These are phyloP conservation scores for Didymella exigua DNA, from an alignment of 2,329 filamentous ascomycete species.

Conservation along the genomic window DNA sequence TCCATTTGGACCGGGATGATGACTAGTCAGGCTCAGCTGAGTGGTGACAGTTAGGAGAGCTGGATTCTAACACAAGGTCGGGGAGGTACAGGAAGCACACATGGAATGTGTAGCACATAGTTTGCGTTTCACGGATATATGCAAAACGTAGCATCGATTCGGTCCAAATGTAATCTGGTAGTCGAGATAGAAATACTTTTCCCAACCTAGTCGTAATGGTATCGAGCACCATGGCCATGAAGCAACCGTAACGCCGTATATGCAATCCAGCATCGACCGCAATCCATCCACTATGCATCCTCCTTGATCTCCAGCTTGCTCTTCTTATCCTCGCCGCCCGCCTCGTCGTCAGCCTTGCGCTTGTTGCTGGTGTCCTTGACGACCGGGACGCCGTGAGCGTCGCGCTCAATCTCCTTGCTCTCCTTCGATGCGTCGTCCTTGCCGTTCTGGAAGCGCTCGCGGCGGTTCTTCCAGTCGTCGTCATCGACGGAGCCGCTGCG, in stretches of 20 bases:
- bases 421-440: slow-evolving; percentile 32
- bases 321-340: slow-evolving; percentile 35
- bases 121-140: background rate
- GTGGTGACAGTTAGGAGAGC: background rate
- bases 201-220: background rate
- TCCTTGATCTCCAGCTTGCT: slow-evolving; percentile 45
- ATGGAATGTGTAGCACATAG: too few species aligned
- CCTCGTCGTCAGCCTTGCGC: slow-evolving; percentile 40
- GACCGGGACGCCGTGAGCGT: slow-evolving; percentile 36
- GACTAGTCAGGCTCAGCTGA: background rate
- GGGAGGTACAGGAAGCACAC: too few species aligned
- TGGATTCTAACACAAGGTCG: background rate
- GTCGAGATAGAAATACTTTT: slow-evolving; percentile 2
- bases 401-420: slow-evolving; percentile 29
- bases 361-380: slow-evolving; percentile 41
- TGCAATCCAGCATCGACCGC: slow-evolving; percentile 1
- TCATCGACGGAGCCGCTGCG: slow-evolving; percentile 32
- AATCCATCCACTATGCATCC: slow-evolving; percentile 28
- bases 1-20: background rate
- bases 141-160: background rate
- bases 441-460: slow-evolving; percentile 45
- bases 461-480: slow-evolving; percentile 38
- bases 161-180: background rate
- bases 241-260: slow-evolving; percentile 60
- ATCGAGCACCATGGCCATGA: background rate